Base-by-base conservation (phyloP, 495 filamentous ascomycete species). In the Penicillium coprophilum region DNA sequence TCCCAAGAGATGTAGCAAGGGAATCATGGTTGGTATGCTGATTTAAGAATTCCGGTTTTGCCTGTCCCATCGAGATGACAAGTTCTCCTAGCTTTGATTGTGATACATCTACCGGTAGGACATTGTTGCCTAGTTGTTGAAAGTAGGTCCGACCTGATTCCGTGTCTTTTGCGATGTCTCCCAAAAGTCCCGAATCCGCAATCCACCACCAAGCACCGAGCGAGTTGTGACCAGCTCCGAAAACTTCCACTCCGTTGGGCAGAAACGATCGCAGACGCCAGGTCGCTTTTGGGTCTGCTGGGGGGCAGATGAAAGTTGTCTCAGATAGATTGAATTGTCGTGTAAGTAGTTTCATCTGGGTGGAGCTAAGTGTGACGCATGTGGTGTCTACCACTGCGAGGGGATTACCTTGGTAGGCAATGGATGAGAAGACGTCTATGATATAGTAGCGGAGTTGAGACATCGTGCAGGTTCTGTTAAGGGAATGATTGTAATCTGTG, bases 271-370 rank as follows among this genome's bases (percentile, higher is more conserved):
- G 46, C n/a, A 62, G 55, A 4, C 46, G 50, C 34, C 51, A 62
- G 28, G 55, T 59, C 6, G 55, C 51, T 36, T 19, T 27, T 3
- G 50, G 20, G 17, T 11, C 40, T 45, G 38, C 36, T 12, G 61
- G 50, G 20, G 61, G 54, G 36, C 58, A 64, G 39, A 64, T 46
- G 43, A 64, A 64, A 17, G 61, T 64, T 15, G 61, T 64, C 48
- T 64, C 61, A 15, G 61, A 61, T 55, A 61, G 61, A 32, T 64
- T 64, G 51, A 64, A 64, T 52, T 64, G 58, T 23, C 61, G 41
- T 24, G 61, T 55, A 36, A 64, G 47, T 12, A 64, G 50, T 55
- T 58, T 50, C 61, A 64, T 64, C 20, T 64, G 58, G 2, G 61
- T 50, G 0, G 31, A 51, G 31, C 46, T 58, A 50, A 64, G 58